Conservation (phyloP, 441 rosid genomes). For the Erysimum cheiri region DNA sequence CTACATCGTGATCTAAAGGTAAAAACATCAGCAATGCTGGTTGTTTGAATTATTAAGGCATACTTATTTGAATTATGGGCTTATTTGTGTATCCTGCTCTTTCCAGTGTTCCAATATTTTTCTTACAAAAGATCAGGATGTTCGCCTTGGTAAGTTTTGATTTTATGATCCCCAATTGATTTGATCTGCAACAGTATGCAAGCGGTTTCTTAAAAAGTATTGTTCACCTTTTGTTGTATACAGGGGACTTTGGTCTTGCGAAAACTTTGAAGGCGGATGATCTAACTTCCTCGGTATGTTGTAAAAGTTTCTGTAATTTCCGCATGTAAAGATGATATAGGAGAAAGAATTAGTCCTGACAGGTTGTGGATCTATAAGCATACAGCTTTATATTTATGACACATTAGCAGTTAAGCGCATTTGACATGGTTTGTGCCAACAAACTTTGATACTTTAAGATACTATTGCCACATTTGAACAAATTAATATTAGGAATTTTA, state of each 20-base stretch:
- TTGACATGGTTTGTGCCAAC: background rate
- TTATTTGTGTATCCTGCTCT: slow-evolving; percentile 40
- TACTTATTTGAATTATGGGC: slow-evolving; percentile 36
- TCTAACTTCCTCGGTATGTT: slow-evolving; percentile 90
- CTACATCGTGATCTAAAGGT: slow-evolving; percentile 95
- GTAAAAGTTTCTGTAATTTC: slow-evolving; percentile 3
- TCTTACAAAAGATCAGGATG: slow-evolving; percentile 94
- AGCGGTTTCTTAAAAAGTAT: slow-evolving; percentile 12
- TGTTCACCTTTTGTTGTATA: slow-evolving; percentile 37
- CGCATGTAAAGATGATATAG: slow-evolving; percentile 14
- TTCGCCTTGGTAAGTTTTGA: slow-evolving; percentile 78
- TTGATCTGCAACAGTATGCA: slow-evolving; percentile 24
- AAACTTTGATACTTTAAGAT: slow-evolving; percentile 7
- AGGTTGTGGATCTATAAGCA: background rate
- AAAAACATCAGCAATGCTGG: slow-evolving; percentile 35
- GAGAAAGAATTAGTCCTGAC: slow-evolving; percentile 12
- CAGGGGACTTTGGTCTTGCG: slow-evolving; percentile 99
- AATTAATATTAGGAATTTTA: background rate
- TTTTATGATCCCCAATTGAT: slow-evolving; percentile 10
- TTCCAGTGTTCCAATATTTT: slow-evolving; percentile 94
- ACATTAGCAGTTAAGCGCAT: background rate
- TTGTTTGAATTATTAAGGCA: slow-evolving; percentile 29
- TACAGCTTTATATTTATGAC: background rate
- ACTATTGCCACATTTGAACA: slow-evolving; percentile 2
- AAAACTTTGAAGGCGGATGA: slow-evolving; percentile 94